Conservation (phyloP, 2,329 filamentous ascomycete species). For the Myriosclerotinia scirpicola region DNA sequence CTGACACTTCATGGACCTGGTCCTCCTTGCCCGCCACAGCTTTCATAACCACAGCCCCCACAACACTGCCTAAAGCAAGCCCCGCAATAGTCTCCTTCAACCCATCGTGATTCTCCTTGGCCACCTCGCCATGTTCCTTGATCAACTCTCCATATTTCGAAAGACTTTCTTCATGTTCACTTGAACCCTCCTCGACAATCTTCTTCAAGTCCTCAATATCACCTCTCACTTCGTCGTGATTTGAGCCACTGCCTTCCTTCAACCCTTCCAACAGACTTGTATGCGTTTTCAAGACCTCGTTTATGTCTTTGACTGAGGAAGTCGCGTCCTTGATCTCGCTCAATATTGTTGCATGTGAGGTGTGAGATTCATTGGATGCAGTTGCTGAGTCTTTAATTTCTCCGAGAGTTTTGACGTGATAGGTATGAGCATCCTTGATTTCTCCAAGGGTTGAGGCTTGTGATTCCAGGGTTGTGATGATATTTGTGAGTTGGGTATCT, state of each 20-base stretch:
- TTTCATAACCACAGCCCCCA: conserved; percentile 4
- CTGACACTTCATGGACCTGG: neutral
- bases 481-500: conserved; percentile 27
- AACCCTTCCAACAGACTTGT: conserved; percentile 29
- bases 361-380: conserved; percentile 27
- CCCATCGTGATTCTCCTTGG: conserved; percentile 34
- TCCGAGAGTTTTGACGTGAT: conserved; percentile 24
- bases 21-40: neutral
- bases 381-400: conserved; percentile 32
- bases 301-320: neutral
- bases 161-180: conserved; percentile 28
- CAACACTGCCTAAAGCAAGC: conserved; percentile 32
- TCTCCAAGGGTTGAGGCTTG: conserved; percentile 28
- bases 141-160: conserved; percentile 27
- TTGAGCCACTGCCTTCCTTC: conserved; percentile 24
- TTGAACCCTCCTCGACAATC: conserved; percentile 29
- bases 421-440: conserved; percentile 24
- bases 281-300: conserved; percentile 21
- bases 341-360: conserved; percentile 20
- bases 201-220: conserved; percentile 34
- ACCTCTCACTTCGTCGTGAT: conserved; percentile 29
- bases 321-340: conserved; percentile 22
- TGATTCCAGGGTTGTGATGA: conserved; percentile 29
- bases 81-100: conserved; percentile 32
- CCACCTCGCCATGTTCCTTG: conserved; percentile 26